These are phyloP conservation scores for Fusarium zealandicum DNA, from an alignment of 2,329 filamentous ascomycete genomes.

Conservation along the genomic window DNA sequence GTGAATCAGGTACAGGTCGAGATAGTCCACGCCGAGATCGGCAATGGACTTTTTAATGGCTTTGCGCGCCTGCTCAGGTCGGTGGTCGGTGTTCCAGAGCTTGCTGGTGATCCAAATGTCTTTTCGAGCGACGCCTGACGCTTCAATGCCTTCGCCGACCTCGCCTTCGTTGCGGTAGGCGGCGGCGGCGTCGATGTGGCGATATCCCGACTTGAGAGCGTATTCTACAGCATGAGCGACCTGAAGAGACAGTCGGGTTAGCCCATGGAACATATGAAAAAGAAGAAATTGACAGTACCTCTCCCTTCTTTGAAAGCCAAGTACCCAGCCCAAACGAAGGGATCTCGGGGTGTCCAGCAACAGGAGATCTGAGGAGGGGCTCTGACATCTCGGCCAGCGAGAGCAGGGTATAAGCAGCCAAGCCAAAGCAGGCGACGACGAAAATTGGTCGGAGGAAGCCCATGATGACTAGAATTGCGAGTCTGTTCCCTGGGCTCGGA, in stretches of 20 bases:
- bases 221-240: conserved; percentile 58
- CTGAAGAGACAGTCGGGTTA: conserved; percentile 2
- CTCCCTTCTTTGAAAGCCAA: conserved; percentile 43
- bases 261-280: background rate
- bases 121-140: conserved; percentile 37
- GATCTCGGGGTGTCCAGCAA: conserved; percentile 23
- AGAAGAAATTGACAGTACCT: conserved; percentile 6
- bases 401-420: background rate
- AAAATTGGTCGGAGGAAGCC: background rate
- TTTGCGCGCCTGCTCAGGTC: conserved; percentile 39
- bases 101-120: conserved; percentile 45
- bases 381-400: background rate
- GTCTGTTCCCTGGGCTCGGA: background rate
- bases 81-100: conserved; percentile 47
- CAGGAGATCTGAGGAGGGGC: background rate
- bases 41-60: conserved; percentile 42
- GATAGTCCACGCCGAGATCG: conserved; percentile 44
- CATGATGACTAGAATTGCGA: background rate
- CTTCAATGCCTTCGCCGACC: conserved; percentile 55
- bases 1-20: conserved; percentile 45
- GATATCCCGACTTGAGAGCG: conserved; percentile 60
- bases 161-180: conserved; percentile 68
- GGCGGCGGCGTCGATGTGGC: conserved; percentile 63
- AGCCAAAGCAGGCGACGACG: background rate
- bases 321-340: conserved; percentile 45